A percentile compares a stretch with the other conserved stretches of the same genome.
phyloP scores from a whole-genome alignment of 176 grass and related monocot genomes.

The Echinochloa phyllopogon region DNA sequence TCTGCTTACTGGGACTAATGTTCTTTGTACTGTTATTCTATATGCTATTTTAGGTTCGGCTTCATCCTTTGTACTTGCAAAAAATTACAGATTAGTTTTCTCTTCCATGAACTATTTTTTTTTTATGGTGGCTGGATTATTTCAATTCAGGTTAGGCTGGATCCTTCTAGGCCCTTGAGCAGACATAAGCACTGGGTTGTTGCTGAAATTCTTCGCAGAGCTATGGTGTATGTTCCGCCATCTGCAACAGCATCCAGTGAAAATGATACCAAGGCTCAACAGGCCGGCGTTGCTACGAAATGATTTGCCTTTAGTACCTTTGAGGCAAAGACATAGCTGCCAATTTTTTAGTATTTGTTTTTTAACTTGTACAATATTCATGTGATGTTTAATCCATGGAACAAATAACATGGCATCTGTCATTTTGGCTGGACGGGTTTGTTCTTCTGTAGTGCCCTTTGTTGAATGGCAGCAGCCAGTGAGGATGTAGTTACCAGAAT shows the following conservation, averaged over 20 bases:
- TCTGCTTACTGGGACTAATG: neutral
- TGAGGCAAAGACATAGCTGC: neutral
- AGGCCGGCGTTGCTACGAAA: constrained; percentile 24
- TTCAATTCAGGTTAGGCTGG: constrained; percentile 70
- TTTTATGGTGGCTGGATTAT: constrained; percentile 1
- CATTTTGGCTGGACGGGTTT: constrained; percentile 4
- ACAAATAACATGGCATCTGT: neutral
- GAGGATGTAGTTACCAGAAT: constrained; percentile 34
- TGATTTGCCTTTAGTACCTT: constrained; percentile 31
- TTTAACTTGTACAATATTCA: constrained; percentile 31
- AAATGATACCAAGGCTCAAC: constrained; percentile 14
- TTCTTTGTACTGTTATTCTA: neutral
- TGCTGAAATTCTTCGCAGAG: constrained; percentile 83
- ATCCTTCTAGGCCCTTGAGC: constrained; percentile 90
- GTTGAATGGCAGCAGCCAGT: constrained; percentile 4
- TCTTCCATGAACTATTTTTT: neutral
- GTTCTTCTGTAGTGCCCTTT: neutral
- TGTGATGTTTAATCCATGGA: neutral
- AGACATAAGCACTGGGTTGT: constrained; percentile 78
- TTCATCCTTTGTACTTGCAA: neutral
- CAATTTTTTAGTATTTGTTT: neutral
- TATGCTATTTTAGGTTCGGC: neutral
- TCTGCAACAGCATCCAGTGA: constrained; percentile 33
- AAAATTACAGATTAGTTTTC: neutral
- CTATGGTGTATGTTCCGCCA: constrained; percentile 75